A percentile compares a stretch with the other conserved stretches of the same genome.
These are phyloP conservation scores for Leccinum broughii DNA, from an alignment of 768 basidiomycete genomes.

Conservation along the genomic window DNA sequence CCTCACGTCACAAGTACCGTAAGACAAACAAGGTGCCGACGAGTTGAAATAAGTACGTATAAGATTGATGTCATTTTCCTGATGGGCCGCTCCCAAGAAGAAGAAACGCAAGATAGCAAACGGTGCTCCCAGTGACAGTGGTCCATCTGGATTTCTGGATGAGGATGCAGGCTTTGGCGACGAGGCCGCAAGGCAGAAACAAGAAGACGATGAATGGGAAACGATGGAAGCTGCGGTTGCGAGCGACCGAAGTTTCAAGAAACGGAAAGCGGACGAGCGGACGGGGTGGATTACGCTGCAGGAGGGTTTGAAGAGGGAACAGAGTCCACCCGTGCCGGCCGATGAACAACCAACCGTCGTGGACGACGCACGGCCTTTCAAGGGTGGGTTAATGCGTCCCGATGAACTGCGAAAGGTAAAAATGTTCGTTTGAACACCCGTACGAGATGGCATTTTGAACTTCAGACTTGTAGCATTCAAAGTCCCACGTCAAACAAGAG, in stretches of 20 bases:
- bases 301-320: slow-evolving; percentile 47
- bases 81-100: slow-evolving; percentile 55
- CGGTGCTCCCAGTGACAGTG: slow-evolving; percentile 18
- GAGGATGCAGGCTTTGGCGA: slow-evolving; percentile 74
- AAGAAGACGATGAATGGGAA: slow-evolving; percentile 59
- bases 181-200: slow-evolving; percentile 44
- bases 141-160: slow-evolving; percentile 49
- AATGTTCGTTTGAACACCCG: not conserved
- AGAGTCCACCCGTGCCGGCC: slow-evolving; percentile 51
- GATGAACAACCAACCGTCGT: slow-evolving; percentile 72
- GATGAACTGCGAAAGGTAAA: slow-evolving; percentile 67
- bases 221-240: slow-evolving; percentile 66
- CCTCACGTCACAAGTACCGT: too few relatives aligned
- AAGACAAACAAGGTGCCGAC: too few relatives aligned
- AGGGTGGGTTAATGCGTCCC: slow-evolving; percentile 78
- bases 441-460: not conserved
- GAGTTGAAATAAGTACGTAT: too few relatives aligned
- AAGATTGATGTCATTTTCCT: too few relatives aligned
- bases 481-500: slow-evolving; percentile 35
- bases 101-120: slow-evolving; percentile 58
- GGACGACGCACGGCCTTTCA: slow-evolving; percentile 48
- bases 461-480: slow-evolving; percentile 36
- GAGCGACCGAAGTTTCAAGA: slow-evolving; percentile 77
- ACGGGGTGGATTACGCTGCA: slow-evolving; percentile 72
- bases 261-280: slow-evolving; percentile 55